These are phyloP conservation scores for Talaromyces amestolkiae DNA, from an alignment of 2,329 filamentous ascomycete genomes.

Conservation along the genomic window DNA sequence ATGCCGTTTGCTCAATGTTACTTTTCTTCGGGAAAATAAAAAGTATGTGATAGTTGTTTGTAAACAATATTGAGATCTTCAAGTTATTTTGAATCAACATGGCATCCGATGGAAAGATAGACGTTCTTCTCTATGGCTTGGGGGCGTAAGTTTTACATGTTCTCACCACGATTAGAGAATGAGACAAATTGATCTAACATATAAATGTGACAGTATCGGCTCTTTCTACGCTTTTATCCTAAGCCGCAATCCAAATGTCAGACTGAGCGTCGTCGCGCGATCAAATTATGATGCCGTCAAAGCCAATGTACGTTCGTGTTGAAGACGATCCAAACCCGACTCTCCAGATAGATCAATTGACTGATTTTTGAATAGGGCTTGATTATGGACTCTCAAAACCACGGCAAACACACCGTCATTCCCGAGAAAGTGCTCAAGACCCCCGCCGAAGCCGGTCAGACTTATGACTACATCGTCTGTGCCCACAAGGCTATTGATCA, in stretches of 20 bases:
- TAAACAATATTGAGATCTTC: too few species aligned
- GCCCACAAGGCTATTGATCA: slow-evolving; percentile 45
- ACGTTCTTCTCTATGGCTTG: slow-evolving; percentile 53
- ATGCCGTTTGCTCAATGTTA: too few species aligned
- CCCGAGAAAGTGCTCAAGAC: slow-evolving; percentile 39
- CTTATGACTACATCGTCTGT: slow-evolving; percentile 41
- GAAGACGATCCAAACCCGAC: not conserved
- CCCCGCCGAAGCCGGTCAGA: slow-evolving; percentile 32
- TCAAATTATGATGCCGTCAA: slow-evolving; percentile 48
- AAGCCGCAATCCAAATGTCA: slow-evolving; percentile 40
- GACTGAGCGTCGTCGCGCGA: slow-evolving; percentile 45
- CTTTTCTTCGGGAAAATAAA: not conserved
- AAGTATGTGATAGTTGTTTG: too few species aligned
- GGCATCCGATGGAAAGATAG: slow-evolving; percentile 29
- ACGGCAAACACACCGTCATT: slow-evolving; percentile 38
- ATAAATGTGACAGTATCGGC: slow-evolving; percentile 47
- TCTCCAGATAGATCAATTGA: not conserved
- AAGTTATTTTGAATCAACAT: not conserved
- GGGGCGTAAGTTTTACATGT: slow-evolving; percentile 47
- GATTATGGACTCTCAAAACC: slow-evolving; percentile 42
- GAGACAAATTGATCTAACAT: not conserved
- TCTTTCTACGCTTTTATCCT: slow-evolving; percentile 59
- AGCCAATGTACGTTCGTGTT: slow-evolving; percentile 30
- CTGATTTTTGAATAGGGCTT: slow-evolving; percentile 34
- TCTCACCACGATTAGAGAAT: not conserved